Percentiles rank a stretch among this genome's conserved stretches.
These are phyloP conservation scores for Barnettozyma californica DNA, from an alignment of 805 yeast species.

Conservation along the genomic window DNA sequence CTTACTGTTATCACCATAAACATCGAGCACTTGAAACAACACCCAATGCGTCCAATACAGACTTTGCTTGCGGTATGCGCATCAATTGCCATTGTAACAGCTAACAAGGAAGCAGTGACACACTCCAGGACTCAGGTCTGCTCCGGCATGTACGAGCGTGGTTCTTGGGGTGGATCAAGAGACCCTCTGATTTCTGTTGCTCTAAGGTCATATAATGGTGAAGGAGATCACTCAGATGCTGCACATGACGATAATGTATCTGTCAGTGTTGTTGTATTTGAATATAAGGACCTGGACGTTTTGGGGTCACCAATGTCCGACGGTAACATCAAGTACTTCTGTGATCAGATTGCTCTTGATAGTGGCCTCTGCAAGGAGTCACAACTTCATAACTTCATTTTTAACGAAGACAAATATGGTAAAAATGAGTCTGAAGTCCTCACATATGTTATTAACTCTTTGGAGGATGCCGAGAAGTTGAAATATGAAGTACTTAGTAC, in stretches of 20 bases:
- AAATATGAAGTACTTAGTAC: slow-evolving; percentile 65
- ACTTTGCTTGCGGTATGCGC: slow-evolving; percentile 1
- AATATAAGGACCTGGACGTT: slow-evolving; percentile 67
- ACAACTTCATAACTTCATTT: slow-evolving; percentile 59
- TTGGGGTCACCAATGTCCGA: slow-evolving; percentile 51
- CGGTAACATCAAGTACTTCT: slow-evolving; percentile 55
- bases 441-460: slow-evolving; percentile 47
- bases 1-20: background rate
- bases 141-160: slow-evolving; percentile 82
- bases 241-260: slow-evolving; percentile 31
- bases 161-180: slow-evolving; percentile 79
- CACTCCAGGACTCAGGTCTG: slow-evolving; percentile 61
- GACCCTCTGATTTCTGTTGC: slow-evolving; percentile 58
- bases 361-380: slow-evolving; percentile 47
- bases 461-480: slow-evolving; percentile 57
- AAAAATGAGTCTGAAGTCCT: slow-evolving; percentile 48
- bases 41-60: slow-evolving; percentile 2
- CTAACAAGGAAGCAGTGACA: slow-evolving; percentile 44
- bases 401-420: slow-evolving; percentile 37
- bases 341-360: slow-evolving; percentile 65
- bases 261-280: slow-evolving; percentile 73
- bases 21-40: background rate
- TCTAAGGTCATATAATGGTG: slow-evolving; percentile 25
- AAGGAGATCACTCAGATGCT: slow-evolving; percentile 14
- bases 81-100: slow-evolving; percentile 13